phyloP scores from a whole-genome alignment of 2,329 filamentous ascomycete genomes.

The Aspergillus pseudonomiae region DNA sequence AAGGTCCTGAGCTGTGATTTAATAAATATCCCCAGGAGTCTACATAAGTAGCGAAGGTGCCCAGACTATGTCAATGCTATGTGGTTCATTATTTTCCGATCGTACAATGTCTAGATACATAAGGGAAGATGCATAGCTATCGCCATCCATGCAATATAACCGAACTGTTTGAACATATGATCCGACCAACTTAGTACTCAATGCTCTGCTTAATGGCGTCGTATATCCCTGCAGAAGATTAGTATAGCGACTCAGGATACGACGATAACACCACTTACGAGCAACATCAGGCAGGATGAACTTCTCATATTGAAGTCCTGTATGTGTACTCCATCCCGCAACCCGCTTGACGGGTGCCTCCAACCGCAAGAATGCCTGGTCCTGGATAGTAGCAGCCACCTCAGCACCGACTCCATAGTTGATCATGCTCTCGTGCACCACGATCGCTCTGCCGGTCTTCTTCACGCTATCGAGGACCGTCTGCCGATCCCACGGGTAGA shows the following conservation, averaged over 20 bases:
- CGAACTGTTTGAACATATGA: not conserved
- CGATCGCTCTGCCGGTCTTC: conserved; percentile 82
- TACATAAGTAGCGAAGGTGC: not conserved
- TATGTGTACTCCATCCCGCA: conserved; percentile 87
- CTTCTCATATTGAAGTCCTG: conserved; percentile 75
- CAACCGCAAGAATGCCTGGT: conserved; percentile 78
- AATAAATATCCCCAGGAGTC: not conserved
- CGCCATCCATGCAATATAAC: not conserved
- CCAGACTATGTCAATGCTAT: not conserved
- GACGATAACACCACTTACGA: conserved; percentile 61
- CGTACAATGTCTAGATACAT: not conserved
- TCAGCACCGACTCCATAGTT: conserved; percentile 89
- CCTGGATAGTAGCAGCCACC: conserved; percentile 84
- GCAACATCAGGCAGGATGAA: conserved; percentile 84
- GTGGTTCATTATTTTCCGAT: not conserved
- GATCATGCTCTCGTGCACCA: conserved; percentile 91
- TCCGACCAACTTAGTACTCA: conserved; percentile 56
- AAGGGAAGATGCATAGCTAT: not conserved
- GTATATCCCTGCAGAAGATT: conserved; percentile 61
- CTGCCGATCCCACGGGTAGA: conserved; percentile 89
- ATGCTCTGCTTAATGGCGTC: conserved; percentile 70
- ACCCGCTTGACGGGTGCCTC: conserved; percentile 85
- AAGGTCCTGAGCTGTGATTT: not conserved
- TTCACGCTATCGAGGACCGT: conserved; percentile 79
- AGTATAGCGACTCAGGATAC: conserved; percentile 9